Percentiles rank a stretch among this genome's conserved stretches.
Evolutionary conservation across 2,329 filamentous ascomycete genomes (phyloP).

Genomic region (Bimuria novae-zelandiae): DNA sequence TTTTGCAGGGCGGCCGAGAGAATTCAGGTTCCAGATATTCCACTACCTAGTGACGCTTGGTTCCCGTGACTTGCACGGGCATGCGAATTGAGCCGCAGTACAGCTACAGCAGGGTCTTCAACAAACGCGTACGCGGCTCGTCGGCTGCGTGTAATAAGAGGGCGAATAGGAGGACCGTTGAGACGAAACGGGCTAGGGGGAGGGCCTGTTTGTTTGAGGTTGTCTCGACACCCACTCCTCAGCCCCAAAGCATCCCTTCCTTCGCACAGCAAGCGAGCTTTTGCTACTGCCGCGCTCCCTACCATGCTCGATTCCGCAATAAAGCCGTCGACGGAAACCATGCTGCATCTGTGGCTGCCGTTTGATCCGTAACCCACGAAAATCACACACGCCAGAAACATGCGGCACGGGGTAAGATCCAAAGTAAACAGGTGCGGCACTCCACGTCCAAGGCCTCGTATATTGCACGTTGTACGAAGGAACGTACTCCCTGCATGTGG

Average conservation of each 20-base stretch:
- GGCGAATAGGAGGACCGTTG: conserved; percentile 26
- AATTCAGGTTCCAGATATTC: not conserved
- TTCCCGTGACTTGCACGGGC: conserved; percentile 1
- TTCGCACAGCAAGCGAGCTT: conserved; percentile 18
- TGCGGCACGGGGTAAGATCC: conserved; percentile 22
- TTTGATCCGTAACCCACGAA: conserved; percentile 30
- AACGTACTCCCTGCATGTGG: conserved; percentile 9
- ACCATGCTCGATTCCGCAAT: conserved; percentile 23
- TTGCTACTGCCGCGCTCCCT: conserved; percentile 30
- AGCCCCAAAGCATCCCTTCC: conserved; percentile 20
- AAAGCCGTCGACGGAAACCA: conserved; percentile 19
- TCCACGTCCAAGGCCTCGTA: conserved; percentile 22
- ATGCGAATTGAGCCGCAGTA: conserved; percentile 27
- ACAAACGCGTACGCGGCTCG: conserved; percentile 24
- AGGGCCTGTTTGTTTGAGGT: conserved; percentile 24
- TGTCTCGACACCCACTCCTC: conserved; percentile 21
- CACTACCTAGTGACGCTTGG: no score
- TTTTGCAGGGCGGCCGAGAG: not conserved
- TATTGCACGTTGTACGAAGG: conserved; percentile 9
- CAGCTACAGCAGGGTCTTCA: conserved; percentile 18
- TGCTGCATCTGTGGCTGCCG: conserved; percentile 30
- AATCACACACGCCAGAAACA: conserved; percentile 39
- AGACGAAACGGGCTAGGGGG: conserved; percentile 32
- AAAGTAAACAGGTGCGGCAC: conserved; percentile 29
- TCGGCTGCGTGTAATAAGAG: conserved; percentile 14